phyloP scores from a whole-genome alignment of 2,329 filamentous ascomycete species.

The Neopestalotiopsis clavispora region DNA sequence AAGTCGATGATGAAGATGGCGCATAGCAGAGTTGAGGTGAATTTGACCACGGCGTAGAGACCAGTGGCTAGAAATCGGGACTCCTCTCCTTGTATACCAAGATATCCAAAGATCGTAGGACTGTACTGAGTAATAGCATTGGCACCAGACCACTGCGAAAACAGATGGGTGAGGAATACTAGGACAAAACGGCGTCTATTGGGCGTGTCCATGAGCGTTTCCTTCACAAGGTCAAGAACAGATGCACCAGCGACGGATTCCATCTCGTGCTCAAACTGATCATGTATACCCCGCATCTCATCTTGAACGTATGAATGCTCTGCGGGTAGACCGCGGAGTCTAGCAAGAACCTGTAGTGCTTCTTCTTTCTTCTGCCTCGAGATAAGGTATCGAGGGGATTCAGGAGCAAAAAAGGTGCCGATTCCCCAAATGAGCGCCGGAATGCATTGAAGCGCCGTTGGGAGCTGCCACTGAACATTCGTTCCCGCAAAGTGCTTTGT shows the following conservation, averaged over 20 bases:
- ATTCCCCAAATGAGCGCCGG: slow-evolving; percentile 34
- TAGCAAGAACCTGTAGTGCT: slow-evolving; percentile 21
- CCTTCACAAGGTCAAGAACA: slow-evolving; percentile 37
- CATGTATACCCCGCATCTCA: slow-evolving; percentile 36
- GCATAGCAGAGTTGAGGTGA: slow-evolving; percentile 66
- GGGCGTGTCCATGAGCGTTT: slow-evolving; percentile 34
- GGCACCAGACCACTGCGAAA: slow-evolving; percentile 31
- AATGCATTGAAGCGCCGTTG: slow-evolving; percentile 29
- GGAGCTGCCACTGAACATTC: slow-evolving; percentile 32
- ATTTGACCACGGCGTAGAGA: slow-evolving; percentile 80
- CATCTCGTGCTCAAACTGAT: slow-evolving; percentile 38
- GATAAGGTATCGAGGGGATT: slow-evolving; percentile 29
- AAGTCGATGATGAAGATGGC: slow-evolving; percentile 28
- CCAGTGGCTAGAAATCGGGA: slow-evolving; percentile 66
- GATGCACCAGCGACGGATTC: slow-evolving; percentile 37
- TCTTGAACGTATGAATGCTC: slow-evolving; percentile 32
- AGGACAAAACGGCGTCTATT: slow-evolving; percentile 36
- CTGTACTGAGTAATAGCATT: slow-evolving; percentile 81
- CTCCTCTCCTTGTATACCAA: slow-evolving; percentile 51
- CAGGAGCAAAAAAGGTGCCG: slow-evolving; percentile 29
- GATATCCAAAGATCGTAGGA: slow-evolving; percentile 68
- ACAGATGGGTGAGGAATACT: slow-evolving; percentile 34
- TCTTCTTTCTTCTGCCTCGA: slow-evolving; percentile 26
- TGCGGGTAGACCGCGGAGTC: slow-evolving; percentile 30
- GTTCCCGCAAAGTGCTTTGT: slow-evolving; percentile 33